phyloP scores from a whole-genome alignment of 2,329 filamentous ascomycete species.

The Allantophomopsis lycopodina region DNA sequence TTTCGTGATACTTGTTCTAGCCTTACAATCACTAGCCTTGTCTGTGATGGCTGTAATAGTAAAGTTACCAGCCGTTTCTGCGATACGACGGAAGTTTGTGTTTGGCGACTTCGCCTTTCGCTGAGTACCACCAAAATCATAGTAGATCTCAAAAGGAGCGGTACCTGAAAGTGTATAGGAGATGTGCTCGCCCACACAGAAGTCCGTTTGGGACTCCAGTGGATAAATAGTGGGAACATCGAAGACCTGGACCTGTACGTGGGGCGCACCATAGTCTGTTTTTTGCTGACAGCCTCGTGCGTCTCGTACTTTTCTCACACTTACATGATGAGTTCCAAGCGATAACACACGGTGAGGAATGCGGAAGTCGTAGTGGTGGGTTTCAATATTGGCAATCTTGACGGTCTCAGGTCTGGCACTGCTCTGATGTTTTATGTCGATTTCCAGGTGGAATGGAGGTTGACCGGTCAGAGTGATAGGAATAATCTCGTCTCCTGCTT shows the following conservation, averaged over 20 bases:
- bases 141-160: conserved; percentile 84
- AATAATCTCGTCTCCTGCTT: conserved; percentile 71
- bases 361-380: conserved; percentile 61
- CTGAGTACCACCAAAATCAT: conserved; percentile 68
- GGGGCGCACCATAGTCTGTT: conserved; percentile 54
- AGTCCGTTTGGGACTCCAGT: conserved; percentile 72
- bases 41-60: conserved; percentile 78
- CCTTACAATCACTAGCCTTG: conserved; percentile 76
- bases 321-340: conserved; percentile 78
- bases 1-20: conserved; percentile 65
- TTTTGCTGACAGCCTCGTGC: conserved; percentile 73
- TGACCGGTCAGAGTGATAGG: conserved; percentile 73
- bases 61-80: conserved; percentile 82
- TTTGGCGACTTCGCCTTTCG: conserved; percentile 68
- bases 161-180: conserved; percentile 84
- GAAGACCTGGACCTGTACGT: conserved; percentile 83
- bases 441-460: conserved; percentile 79
- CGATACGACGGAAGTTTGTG: conserved; percentile 84
- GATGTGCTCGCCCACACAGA: conserved; percentile 90
- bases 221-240: conserved; percentile 86
- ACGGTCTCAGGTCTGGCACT: conserved; percentile 69
- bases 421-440: conserved; percentile 86
- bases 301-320: conserved; percentile 82
- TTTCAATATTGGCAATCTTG: conserved; percentile 65
- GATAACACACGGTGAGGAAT: conserved; percentile 78